Evolutionary conservation across 805 yeast genomes (phyloP).

Genomic region (Torulaspora quercuum): DNA sequence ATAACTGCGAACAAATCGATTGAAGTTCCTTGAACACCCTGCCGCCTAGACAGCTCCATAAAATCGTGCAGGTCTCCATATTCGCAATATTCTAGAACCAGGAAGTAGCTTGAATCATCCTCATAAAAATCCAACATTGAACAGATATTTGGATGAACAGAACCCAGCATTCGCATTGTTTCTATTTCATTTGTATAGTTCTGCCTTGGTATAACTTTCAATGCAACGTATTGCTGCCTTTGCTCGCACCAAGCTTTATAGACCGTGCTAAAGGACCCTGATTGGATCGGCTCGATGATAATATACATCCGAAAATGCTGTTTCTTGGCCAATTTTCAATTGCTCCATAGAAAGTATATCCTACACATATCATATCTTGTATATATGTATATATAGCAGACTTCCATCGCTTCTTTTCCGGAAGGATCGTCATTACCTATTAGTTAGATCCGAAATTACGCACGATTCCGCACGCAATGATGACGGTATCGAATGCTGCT

Average conservation of each 20-base stretch:
- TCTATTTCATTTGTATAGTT: constrained; percentile 27
- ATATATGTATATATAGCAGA: too few species aligned
- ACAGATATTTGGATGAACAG: constrained; percentile 51
- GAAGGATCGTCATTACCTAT: too few species aligned
- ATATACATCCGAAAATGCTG: constrained; percentile 17
- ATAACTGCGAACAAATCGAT: constrained; percentile 40
- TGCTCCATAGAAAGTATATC: neutral
- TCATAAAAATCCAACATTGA: constrained; percentile 56
- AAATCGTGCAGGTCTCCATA: constrained; percentile 67
- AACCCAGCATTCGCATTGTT: constrained; percentile 42
- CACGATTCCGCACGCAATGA: too few species aligned
- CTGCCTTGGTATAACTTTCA: constrained; percentile 30
- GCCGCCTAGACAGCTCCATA: constrained; percentile 25
- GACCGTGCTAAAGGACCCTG: constrained; percentile 36
- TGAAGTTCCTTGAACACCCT: constrained; percentile 16
- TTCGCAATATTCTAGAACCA: constrained; percentile 64
- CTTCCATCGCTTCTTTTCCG: too few species aligned
- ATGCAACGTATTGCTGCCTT: constrained; percentile 27
- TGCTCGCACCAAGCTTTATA: constrained; percentile 30
- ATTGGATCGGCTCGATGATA: constrained; percentile 26
- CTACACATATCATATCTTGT: too few species aligned
- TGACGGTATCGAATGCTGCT: too few species aligned
- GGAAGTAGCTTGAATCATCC: constrained; percentile 47
- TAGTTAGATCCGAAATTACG: too few species aligned
- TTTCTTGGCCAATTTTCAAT: neutral